A percentile compares a stretch with the other conserved stretches of the same genome.
These are phyloP conservation scores for Trifolium dubium DNA, from an alignment of 306 rosid species.

Conservation along the genomic window DNA sequence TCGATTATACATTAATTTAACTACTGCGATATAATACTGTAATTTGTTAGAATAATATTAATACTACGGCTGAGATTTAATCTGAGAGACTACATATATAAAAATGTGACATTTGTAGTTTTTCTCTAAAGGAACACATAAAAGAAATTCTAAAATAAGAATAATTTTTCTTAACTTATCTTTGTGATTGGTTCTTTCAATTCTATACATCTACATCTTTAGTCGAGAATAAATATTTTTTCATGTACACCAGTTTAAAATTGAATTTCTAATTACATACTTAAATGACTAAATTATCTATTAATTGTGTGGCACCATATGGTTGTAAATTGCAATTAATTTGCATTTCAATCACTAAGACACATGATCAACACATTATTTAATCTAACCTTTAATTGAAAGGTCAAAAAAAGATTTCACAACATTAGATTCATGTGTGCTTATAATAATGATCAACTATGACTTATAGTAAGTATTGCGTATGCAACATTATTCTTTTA, in stretches of 20 bases:
- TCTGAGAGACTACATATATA: too few species aligned
- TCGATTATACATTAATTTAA: not conserved
- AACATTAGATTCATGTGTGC: constrained; percentile 18
- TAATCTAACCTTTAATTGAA: constrained; percentile 8
- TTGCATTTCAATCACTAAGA: constrained; percentile 1
- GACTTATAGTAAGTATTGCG: constrained; percentile 1
- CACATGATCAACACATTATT: constrained; percentile 24
- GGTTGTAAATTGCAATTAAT: not conserved
- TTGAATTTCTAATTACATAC: not conserved
- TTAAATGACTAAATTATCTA: not conserved
- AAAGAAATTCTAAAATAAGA: not conserved
- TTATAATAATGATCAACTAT: constrained; percentile 23
- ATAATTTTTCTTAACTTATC: too few species aligned
- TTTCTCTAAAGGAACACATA: not conserved
- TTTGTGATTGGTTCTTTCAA: too few species aligned
- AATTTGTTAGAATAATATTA: not conserved
- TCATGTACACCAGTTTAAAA: too few species aligned
- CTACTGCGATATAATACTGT: not conserved
- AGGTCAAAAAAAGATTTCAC: constrained; percentile 9
- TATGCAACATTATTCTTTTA: constrained; percentile 1
- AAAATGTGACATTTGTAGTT: too few species aligned
- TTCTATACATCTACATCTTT: too few species aligned
- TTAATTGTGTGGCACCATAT: not conserved
- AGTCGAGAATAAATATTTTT: too few species aligned
- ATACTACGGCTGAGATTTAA: not conserved